Evolutionary conservation across 1,284 basidiomycete genomes (phyloP), one percentile per base, ranked within the genome.

Genomic region (Puccinia hordei): DNA sequence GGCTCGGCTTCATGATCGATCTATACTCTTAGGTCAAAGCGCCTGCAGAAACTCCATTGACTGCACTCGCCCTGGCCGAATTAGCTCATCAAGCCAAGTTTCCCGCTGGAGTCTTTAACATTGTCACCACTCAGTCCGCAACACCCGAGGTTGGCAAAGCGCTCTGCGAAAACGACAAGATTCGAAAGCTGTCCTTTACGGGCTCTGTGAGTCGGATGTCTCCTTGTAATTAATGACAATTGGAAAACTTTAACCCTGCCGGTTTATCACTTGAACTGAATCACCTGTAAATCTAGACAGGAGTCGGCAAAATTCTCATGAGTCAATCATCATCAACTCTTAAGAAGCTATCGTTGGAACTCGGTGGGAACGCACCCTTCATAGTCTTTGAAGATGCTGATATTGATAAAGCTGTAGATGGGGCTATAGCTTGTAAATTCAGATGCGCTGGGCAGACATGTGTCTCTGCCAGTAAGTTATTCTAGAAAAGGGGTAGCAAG

Each of bases 371-470:
- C 82, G 90, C 93, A 0, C 92, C 95, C 0, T 96, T 96, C 87
- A 96, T 97, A 83, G 94, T 99, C 10, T 99, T 99, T 85, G 93
- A 95, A 82, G 97, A 99, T 84, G 95, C 95, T 0, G 92, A 99
- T 85, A 89, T 99, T 74, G 93, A 95, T 81, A 91, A 92, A 75
- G 97, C 97, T 35, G 93, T 99, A n/a, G 91, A 92, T 82, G 94
- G 88, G 72, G 93, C 93, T 5, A 89, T 97, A 82, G 84, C 89
- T 0, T 93, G 90, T 89, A 99, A 99, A 87, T 99, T 98, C 90
- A 90, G 97, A 69, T 89, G 89, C 35, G 92, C 90, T 22, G 96
- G 96, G 1, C 97, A 99, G 87, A 96, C 95, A 0, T 94, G 93
- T 83, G 88, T 95, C 53, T 86, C 83, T 69, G 82, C 73, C 49